These are phyloP conservation scores for Hibiscus trionum DNA, from an alignment of 345 rosid species.

Conservation along the genomic window DNA sequence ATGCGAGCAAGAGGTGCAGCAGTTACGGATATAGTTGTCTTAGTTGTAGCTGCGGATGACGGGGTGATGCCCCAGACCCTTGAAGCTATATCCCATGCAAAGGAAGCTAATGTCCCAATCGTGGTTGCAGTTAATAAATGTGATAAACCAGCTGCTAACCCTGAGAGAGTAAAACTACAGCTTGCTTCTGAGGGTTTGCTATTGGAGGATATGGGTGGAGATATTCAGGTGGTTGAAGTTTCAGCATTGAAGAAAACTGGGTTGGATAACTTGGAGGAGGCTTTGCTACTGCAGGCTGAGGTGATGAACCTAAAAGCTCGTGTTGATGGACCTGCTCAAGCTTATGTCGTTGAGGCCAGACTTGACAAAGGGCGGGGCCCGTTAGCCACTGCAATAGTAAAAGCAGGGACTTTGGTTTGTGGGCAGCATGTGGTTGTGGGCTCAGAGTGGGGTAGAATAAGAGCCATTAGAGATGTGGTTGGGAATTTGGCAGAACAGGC, in stretches of 20 bases:
- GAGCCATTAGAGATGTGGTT: slow-evolving; percentile 64
- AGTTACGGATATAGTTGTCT: slow-evolving; percentile 87
- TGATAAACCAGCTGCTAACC: slow-evolving; percentile 78
- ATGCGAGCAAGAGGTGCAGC: slow-evolving; percentile 98
- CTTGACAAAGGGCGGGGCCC: slow-evolving; percentile 91
- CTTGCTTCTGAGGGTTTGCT: slow-evolving; percentile 78
- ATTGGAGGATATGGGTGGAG: slow-evolving; percentile 92
- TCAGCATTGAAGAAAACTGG: slow-evolving; percentile 71
- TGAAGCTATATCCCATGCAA: slow-evolving; percentile 87
- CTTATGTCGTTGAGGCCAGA: slow-evolving; percentile 93
- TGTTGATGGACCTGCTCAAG: slow-evolving; percentile 87
- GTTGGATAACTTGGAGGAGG: slow-evolving; percentile 73
- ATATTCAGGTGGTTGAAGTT: slow-evolving; percentile 86
- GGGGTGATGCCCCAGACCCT: slow-evolving; percentile 97
- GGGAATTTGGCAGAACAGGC: slow-evolving; percentile 68
- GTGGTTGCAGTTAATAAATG: slow-evolving; percentile 92
- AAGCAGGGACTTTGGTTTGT: slow-evolving; percentile 73
- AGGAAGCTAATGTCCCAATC: slow-evolving; percentile 74
- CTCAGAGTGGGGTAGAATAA: slow-evolving; percentile 82
- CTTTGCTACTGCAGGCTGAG: slow-evolving; percentile 89
- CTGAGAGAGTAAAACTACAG: slow-evolving; percentile 76
- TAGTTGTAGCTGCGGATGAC: slow-evolving; percentile 95
- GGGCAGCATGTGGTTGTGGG: slow-evolving; percentile 86
- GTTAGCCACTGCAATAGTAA: slow-evolving; percentile 79
- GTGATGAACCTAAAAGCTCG: slow-evolving; percentile 82